Percentiles rank a stretch among this genome's conserved stretches.
phyloP scores from a whole-genome alignment of 371 early-diverging fungal genomes.

The Batkoa obscura region DNA sequence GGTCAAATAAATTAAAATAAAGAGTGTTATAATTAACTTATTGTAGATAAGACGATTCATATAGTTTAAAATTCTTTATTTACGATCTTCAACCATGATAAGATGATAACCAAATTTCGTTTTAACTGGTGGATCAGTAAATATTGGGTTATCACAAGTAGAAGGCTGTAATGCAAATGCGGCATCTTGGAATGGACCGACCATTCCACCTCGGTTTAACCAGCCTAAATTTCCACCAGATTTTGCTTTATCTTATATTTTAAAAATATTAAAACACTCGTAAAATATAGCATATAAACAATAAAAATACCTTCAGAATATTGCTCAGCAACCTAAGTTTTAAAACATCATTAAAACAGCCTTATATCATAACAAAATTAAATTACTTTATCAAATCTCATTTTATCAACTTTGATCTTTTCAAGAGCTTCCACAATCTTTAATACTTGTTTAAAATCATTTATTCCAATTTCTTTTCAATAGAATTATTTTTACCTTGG shows the following conservation, averaged over 20 bases:
- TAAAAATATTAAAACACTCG: too few species aligned
- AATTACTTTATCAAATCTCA: conserved; percentile 33
- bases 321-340: conserved; percentile 44
- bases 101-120: conserved; percentile 13
- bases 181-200: conserved; percentile 77
- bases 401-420: conserved; percentile 30
- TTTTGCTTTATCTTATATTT: conserved; percentile 42
- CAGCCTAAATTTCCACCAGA: conserved; percentile 55
- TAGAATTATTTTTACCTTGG: conserved; percentile 21
- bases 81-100: conserved; percentile 14
- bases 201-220: conserved; percentile 78
- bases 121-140: conserved; percentile 13
- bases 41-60: too few species aligned
- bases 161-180: conserved; percentile 70
- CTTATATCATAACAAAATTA: background rate
- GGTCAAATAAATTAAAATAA: too few species aligned
- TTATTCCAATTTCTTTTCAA: conserved; percentile 8
- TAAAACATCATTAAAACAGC: conserved; percentile 1
- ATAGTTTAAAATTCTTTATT: background rate
- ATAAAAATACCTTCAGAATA: conserved; percentile 61
- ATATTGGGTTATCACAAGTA: conserved; percentile 19
- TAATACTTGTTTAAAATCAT: conserved; percentile 5
- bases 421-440: conserved; percentile 29
- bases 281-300: background rate
- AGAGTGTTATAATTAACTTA: too few species aligned